Evolutionary conservation across 225 moss, liverwort and hornwort species (phyloP).

Genomic region (Thuidium tamariscinum): DNA sequence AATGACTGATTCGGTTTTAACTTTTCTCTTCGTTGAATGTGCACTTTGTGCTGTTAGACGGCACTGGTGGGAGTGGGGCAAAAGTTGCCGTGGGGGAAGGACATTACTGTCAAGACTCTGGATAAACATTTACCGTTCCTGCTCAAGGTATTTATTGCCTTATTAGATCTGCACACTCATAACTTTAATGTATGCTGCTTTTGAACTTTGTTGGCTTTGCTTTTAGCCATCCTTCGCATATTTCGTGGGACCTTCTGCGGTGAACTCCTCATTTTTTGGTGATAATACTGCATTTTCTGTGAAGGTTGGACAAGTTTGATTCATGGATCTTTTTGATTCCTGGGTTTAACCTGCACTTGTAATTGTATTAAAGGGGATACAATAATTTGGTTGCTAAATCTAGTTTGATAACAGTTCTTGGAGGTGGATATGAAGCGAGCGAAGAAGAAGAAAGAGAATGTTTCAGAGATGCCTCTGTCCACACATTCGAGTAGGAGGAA

Average conservation of each 20-base stretch:
- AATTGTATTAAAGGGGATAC: background rate
- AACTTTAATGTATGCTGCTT: background rate
- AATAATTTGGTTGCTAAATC: background rate
- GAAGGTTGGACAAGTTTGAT: background rate
- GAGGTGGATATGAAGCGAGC: slow-evolving; percentile 27
- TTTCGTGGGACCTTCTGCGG: background rate
- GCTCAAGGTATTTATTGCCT: slow-evolving; percentile 31
- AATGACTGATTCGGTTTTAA: background rate
- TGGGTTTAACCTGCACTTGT: background rate
- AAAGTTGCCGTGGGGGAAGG: slow-evolving; percentile 81
- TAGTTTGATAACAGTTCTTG: slow-evolving; percentile 8
- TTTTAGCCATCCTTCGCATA: background rate
- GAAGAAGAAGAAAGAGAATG: slow-evolving; percentile 19
- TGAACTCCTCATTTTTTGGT: background rate
- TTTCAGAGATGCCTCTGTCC: background rate
- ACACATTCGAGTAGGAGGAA: background rate
- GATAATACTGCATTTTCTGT: background rate
- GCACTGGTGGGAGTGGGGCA: slow-evolving; percentile 73
- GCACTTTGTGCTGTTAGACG: slow-evolving; percentile 13
- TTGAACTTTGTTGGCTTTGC: background rate
- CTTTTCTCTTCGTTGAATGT: background rate
- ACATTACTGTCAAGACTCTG: slow-evolving; percentile 67
- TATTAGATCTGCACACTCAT: background rate
- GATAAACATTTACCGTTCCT: slow-evolving; percentile 79
- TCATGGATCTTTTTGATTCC: background rate